Conservation (phyloP, 805 yeast species). For the Teunomyces barrocoloradensis region DNA sequence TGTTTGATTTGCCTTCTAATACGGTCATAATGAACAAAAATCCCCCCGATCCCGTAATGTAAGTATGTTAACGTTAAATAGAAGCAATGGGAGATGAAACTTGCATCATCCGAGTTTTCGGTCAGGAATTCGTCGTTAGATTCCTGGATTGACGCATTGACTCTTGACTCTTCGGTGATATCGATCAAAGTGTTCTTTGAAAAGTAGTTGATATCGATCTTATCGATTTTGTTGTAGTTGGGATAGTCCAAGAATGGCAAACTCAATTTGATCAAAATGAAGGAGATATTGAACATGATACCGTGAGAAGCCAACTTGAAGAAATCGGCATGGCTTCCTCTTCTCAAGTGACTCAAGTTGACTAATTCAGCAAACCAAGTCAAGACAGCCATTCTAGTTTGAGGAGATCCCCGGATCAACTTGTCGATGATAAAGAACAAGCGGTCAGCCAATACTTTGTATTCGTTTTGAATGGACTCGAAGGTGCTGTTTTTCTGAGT, state of each 20-base stretch:
- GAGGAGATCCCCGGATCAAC: constrained; percentile 68
- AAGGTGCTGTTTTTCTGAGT: constrained; percentile 49
- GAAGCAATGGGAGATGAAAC: constrained; percentile 91
- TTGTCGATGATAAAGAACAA: constrained; percentile 69
- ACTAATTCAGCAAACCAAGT: constrained; percentile 69
- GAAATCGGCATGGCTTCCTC: constrained; percentile 78
- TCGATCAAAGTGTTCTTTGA: constrained; percentile 54
- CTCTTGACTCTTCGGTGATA: constrained; percentile 76
- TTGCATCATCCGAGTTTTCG: constrained; percentile 41
- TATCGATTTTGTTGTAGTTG: constrained; percentile 63
- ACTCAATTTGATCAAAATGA: constrained; percentile 66
- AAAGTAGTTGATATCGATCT: constrained; percentile 73
- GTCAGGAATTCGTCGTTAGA: constrained; percentile 55
- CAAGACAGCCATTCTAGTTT: constrained; percentile 62
- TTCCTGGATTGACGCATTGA: constrained; percentile 72
- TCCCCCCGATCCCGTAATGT: constrained; percentile 89
- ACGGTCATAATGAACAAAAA: constrained; percentile 53
- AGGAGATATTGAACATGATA: constrained; percentile 72
- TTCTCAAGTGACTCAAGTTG: constrained; percentile 82
- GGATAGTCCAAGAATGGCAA: constrained; percentile 76
- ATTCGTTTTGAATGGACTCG: constrained; percentile 64
- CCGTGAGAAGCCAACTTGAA: constrained; percentile 71
- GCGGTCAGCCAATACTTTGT: constrained; percentile 54
- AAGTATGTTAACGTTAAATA: constrained; percentile 73
- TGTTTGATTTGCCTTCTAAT: constrained; percentile 49